Base-by-base conservation (phyloP, 495 filamentous ascomycete genomes). In the Aspergillus panamensis region DNA sequence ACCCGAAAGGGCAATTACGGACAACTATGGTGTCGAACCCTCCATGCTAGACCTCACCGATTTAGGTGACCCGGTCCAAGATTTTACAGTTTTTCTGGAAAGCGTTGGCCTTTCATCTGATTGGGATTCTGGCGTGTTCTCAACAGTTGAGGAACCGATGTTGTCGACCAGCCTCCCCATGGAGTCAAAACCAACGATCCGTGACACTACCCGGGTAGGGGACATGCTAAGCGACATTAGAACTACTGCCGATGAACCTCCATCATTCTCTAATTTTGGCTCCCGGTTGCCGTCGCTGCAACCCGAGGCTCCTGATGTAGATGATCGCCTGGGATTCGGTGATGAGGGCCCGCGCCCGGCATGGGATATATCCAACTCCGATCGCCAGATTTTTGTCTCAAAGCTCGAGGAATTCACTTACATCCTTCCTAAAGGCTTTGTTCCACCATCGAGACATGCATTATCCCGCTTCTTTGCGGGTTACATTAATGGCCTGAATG, bases 281-380 rank as follows among this genome's bases (percentile, higher is more conserved):
- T 90, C 86, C 3, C 77, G 87, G 40, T 79, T 88, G 43, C 84
- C 85, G 1, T 90, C 86, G 6, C 67, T 89, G 39, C 82, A 84
- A 62, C 86, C 86, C 17, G 85, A 89, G 53, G 75, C 76, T 20
- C 79, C 84, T 54, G 82, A 87, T 62, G 74, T 80, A 5, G 73
- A 80, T 30, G 83, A 85, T 32, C 74, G 76, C 14, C 69, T 76
- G 45, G 75, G 74, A 5, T 69, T 79, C 25, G 64, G 66, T 3
- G 76, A 79, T 63, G 76, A 79, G 14, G 69, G 73, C 20, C 69
- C 74, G 8, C 71, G 76, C 17, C 79, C 81, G 8, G 80, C 83
- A n/a, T 83, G 85, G 79, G 84, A 86, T 59, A 84, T 89, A 55
- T 83, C 85, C 6, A 80, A 82, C 50, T 62, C 77, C 44, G 86